Conservation (phyloP, 148 eudicot genomes). For the Camellia lanceoleosa region DNA sequence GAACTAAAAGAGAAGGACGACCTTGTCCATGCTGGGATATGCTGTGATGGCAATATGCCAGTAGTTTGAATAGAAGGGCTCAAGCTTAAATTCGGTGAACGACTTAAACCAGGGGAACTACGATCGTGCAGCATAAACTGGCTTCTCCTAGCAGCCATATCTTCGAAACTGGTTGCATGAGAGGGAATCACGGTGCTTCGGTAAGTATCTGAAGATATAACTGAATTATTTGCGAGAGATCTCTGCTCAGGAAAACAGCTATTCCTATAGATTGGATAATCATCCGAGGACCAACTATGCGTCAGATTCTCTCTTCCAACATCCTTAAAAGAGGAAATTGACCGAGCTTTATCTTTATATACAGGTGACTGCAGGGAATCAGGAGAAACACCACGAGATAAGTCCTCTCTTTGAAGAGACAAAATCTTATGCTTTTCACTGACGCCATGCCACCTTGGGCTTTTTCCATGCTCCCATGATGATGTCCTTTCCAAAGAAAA, state of each 20-base stretch:
- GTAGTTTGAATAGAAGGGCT: slow-evolving; percentile 20
- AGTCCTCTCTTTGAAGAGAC: slow-evolving; percentile 22
- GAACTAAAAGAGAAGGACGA: slow-evolving; percentile 30
- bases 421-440: slow-evolving; percentile 20
- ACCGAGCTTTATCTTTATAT: slow-evolving; percentile 27
- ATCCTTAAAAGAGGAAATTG: slow-evolving; percentile 26
- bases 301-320: slow-evolving; percentile 28
- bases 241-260: slow-evolving; percentile 18
- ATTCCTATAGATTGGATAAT: slow-evolving; percentile 16
- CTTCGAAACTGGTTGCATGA: slow-evolving; percentile 33
- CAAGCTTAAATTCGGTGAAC: slow-evolving; percentile 20
- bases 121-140: slow-evolving; percentile 31
- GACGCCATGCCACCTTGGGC: slow-evolving; percentile 12
- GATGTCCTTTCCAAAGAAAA: slow-evolving; percentile 25
- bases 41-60: slow-evolving; percentile 18
- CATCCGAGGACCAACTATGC: slow-evolving; percentile 28
- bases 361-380: slow-evolving; percentile 24
- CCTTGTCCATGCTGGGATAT: slow-evolving; percentile 32
- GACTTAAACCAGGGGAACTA: slow-evolving; percentile 16
- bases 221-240: slow-evolving; percentile 25
- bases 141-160: slow-evolving; percentile 27
- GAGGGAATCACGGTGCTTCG: slow-evolving; percentile 21
- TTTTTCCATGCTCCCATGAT: slow-evolving; percentile 27
- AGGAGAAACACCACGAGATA: slow-evolving; percentile 23
- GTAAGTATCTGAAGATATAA: slow-evolving; percentile 20